Base-by-base conservation (phyloP, 768 basidiomycete genomes). In the Postia placenta region DNA sequence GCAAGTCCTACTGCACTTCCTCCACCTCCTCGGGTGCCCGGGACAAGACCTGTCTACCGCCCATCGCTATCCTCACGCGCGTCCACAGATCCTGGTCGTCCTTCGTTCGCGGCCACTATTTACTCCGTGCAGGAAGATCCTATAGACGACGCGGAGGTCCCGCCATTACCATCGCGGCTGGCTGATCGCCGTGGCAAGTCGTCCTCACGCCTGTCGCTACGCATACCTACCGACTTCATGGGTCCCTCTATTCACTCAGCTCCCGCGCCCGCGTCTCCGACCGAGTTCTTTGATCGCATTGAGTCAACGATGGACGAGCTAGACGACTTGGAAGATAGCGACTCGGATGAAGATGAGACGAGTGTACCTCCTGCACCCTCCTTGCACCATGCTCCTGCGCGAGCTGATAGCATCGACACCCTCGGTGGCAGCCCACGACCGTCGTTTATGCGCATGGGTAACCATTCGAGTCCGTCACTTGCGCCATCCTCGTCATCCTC, bases 211-310 rank as follows among this genome's bases (percentile, higher is more conserved):
- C 54, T 64, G 42, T 46, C 63, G n/a, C 42, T 66, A 50, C 58
- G 49, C 33, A 74, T 79, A 37, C 78, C 83, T 5, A 56, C 70
- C 17, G 67, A 68, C 37, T 65, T 63, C 47, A 65, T 72, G 28
- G 63, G 72, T 23, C 68, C 73, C 27, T 67, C 70, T 11, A 69
- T 83, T 15, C 78, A 78, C 49, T 79, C 81, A 37, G 82, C 79
- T 27, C 83, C 85, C 12, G 77, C 74, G 12, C 80, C 83, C 2
- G 72, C 80, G 5, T 81, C 85, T 12, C 79, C 83, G 0, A 76
- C 80, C 22, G 79, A 79, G 25, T 88, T 88, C 72, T 88, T 89
- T 63, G 85, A 89, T 66, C 76, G 68, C 52, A 81, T 88, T 39
- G 83, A 87, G 56, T 68, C 74, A n/a, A 80, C 85, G 38, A 78